Percentiles rank a stretch among this genome's conserved stretches.
Evolutionary conservation across 495 filamentous ascomycete species (phyloP).

Genomic region (Lentithecium fluviatile): DNA sequence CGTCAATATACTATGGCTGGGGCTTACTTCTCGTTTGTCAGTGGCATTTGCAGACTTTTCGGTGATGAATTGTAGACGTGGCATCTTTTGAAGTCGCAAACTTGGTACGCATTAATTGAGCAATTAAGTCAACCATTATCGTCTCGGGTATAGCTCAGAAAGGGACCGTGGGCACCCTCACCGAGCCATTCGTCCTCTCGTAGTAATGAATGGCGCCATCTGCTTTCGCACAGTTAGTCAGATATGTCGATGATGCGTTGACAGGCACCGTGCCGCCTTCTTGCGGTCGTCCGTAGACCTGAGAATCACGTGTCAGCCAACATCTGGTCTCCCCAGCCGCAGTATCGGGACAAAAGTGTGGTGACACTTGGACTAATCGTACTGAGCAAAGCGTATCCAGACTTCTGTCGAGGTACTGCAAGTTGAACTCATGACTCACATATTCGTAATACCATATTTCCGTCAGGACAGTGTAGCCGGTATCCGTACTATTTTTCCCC

Average conservation of each 20-base stretch:
- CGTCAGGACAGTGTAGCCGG: constrained; percentile 47
- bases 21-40: too few relatives aligned
- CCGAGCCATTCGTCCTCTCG: constrained; percentile 40
- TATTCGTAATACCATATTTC: constrained; percentile 54
- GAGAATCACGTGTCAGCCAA: constrained; percentile 10
- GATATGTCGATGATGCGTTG: constrained; percentile 40
- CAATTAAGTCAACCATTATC: neutral
- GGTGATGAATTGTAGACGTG: too few relatives aligned
- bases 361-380: too few relatives aligned
- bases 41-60: too few relatives aligned
- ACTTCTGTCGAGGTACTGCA: neutral
- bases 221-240: constrained; percentile 48
- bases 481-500: constrained; percentile 48
- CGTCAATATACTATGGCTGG: too few relatives aligned
- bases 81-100: too few relatives aligned
- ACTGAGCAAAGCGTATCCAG: too few relatives aligned
- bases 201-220: constrained; percentile 47
- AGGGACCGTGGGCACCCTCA: constrained; percentile 21
- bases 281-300: constrained; percentile 51
- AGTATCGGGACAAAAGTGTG: too few relatives aligned
- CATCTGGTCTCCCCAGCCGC: too few relatives aligned
- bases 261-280: constrained; percentile 44
- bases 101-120: too few relatives aligned
- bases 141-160: constrained; percentile 5
- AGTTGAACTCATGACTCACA: constrained; percentile 1